phyloP scores from a whole-genome alignment of 1,284 basidiomycete species.

The Hortiboletus rubellus region DNA sequence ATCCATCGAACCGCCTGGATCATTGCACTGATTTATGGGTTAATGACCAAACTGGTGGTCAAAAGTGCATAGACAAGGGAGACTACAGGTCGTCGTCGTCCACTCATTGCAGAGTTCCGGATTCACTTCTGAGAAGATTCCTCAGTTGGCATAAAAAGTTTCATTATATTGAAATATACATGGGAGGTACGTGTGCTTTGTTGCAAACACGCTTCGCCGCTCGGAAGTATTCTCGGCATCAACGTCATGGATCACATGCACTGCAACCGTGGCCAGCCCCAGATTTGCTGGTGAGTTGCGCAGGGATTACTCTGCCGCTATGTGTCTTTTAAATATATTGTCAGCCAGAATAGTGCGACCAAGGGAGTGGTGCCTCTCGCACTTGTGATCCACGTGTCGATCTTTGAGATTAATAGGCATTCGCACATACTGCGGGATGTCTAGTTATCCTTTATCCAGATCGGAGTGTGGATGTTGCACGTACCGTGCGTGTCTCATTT shows the following conservation, averaged over 20 bases:
- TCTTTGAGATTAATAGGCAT: background rate
- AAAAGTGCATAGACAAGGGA: background rate
- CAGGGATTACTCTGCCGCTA: background rate
- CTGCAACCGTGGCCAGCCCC: background rate
- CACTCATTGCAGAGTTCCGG: background rate
- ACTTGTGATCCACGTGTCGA: background rate
- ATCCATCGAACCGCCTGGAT: background rate
- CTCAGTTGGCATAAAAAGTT: background rate
- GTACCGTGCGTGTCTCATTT: background rate
- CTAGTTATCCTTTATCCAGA: background rate
- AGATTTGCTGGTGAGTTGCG: background rate
- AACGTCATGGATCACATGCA: background rate
- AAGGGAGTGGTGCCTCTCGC: background rate
- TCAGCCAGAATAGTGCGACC: background rate
- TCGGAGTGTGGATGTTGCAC: background rate
- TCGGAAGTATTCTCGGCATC: background rate
- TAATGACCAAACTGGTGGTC: background rate
- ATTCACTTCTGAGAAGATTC: background rate
- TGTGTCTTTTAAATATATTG: background rate
- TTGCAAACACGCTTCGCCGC: background rate
- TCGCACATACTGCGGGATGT: background rate
- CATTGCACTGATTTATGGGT: background rate
- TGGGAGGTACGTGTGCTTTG: conserved; percentile 1
- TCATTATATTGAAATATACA: background rate
- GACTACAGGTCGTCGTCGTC: background rate